Evolutionary conservation across 2,329 filamentous ascomycete species (phyloP).

Genomic region (Fusarium cicatricum): DNA sequence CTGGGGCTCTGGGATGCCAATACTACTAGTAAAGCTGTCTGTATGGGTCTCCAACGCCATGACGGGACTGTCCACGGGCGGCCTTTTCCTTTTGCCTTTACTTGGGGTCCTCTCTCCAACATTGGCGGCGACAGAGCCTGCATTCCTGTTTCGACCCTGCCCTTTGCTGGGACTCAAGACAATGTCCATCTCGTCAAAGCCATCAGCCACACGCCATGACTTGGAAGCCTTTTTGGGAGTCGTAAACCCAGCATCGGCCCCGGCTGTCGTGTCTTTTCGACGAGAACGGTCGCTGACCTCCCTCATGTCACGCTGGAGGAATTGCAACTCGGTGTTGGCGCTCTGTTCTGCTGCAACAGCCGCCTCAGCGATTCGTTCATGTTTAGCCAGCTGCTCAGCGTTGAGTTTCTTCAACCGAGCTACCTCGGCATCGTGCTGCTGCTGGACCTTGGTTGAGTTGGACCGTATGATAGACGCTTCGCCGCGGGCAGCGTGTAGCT

Average conservation of each 20-base stretch:
- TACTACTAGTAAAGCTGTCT: constrained; percentile 51
- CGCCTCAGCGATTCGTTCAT: constrained; percentile 70
- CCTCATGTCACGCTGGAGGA: constrained; percentile 74
- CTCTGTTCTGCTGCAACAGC: constrained; percentile 71
- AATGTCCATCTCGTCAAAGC: constrained; percentile 75
- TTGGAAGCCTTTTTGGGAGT: constrained; percentile 70
- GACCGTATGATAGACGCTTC: constrained; percentile 79
- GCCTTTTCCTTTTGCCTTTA: constrained; percentile 76
- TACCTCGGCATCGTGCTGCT: constrained; percentile 70
- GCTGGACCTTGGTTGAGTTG: constrained; percentile 69
- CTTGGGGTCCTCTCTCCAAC: constrained; percentile 67
- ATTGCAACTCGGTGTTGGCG: constrained; percentile 74
- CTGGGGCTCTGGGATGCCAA: constrained; percentile 37
- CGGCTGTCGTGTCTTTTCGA: constrained; percentile 52
- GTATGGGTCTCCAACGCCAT: constrained; percentile 64
- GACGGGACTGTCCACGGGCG: constrained; percentile 70
- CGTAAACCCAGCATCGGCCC: constrained; percentile 42
- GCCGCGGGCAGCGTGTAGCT: constrained; percentile 70
- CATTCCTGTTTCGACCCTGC: constrained; percentile 51
- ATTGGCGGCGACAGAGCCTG: constrained; percentile 54
- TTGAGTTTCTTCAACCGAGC: constrained; percentile 68
- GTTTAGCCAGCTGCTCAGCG: constrained; percentile 69
- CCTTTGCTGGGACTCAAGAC: constrained; percentile 62
- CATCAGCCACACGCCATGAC: constrained; percentile 71
- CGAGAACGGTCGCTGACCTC: constrained; percentile 62